These are phyloP conservation scores for Saccharomycopsis fodiens DNA, from an alignment of 805 yeast genomes.

Conservation along the genomic window DNA sequence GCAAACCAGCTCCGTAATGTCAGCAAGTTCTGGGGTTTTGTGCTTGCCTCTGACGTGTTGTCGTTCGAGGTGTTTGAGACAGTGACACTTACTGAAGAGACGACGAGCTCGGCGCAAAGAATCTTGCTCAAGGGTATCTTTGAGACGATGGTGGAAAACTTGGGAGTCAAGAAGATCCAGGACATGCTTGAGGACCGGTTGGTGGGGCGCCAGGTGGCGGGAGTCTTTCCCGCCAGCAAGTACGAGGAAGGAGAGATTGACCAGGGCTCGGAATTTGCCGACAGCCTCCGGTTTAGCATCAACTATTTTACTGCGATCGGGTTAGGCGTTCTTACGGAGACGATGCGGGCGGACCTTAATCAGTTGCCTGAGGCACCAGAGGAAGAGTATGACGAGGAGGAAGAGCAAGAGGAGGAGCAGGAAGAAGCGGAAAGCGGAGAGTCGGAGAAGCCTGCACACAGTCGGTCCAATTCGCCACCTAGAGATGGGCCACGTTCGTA, in stretches of 20 bases:
- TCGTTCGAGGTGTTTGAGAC: slow-evolving; percentile 53
- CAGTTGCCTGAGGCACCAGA: slow-evolving; percentile 26
- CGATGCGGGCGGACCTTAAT: slow-evolving; percentile 55
- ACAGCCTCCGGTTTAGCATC: slow-evolving; percentile 65
- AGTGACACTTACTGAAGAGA: slow-evolving; percentile 50
- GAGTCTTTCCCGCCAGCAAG: slow-evolving; percentile 51
- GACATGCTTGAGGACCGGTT: slow-evolving; percentile 37
- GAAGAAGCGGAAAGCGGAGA: neutral
- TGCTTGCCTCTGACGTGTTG: slow-evolving; percentile 62
- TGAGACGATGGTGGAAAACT: slow-evolving; percentile 68
- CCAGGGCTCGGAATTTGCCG: slow-evolving; percentile 30
- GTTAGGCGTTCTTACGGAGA: slow-evolving; percentile 74
- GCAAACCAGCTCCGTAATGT: slow-evolving; percentile 68
- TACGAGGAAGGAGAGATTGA: slow-evolving; percentile 24
- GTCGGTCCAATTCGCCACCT: neutral
- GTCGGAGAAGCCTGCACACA: neutral
- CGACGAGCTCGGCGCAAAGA: slow-evolving; percentile 72
- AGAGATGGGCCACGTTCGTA: no score
- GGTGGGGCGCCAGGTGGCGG: slow-evolving; percentile 39
- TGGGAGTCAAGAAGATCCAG: slow-evolving; percentile 51
- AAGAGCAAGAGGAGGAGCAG: slow-evolving; percentile 12
- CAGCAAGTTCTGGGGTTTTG: slow-evolving; percentile 81
- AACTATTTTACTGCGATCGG: slow-evolving; percentile 93
- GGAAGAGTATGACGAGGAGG: no score
- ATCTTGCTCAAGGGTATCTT: slow-evolving; percentile 76